Percentiles rank a stretch among this genome's conserved stretches.
Evolutionary conservation across 169 alveolate species (phyloP).

Genomic region (Condylostoma magnum): DNA sequence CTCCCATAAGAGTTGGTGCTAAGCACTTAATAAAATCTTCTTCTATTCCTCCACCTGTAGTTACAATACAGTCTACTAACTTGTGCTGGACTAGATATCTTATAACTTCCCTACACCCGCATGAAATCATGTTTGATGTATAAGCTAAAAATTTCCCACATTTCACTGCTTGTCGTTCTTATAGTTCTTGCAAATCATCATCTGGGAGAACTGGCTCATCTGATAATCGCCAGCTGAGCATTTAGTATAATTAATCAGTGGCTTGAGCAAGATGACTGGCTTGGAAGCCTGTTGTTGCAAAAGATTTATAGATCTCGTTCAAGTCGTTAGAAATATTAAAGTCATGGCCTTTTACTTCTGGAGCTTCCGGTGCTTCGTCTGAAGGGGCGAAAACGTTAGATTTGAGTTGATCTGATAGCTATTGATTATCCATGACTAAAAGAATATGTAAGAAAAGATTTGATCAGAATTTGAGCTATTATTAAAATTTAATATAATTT

Average conservation of each 20-base stretch:
- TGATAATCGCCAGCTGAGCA: slow-evolving; percentile 84
- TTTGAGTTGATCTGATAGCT: background rate
- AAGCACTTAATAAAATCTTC: slow-evolving; percentile 98
- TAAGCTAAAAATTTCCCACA: slow-evolving; percentile 96
- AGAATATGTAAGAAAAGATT: no score
- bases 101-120: slow-evolving; percentile 96
- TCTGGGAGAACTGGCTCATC: slow-evolving; percentile 75
- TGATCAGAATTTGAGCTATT: no score
- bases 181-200: slow-evolving; percentile 56
- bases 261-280: slow-evolving; percentile 83
- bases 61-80: slow-evolving; percentile 92
- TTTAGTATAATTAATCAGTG: slow-evolving; percentile 68
- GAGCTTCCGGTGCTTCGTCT: slow-evolving; percentile 28
- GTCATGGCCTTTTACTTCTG: slow-evolving; percentile 76
- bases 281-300: slow-evolving; percentile 74
- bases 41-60: slow-evolving; percentile 99
- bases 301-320: slow-evolving; percentile 58
- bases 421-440: no score
- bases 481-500: no score
- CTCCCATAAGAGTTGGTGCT: slow-evolving; percentile 92
- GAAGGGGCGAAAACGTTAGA: background rate
- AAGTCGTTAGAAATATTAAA: slow-evolving; percentile 75
- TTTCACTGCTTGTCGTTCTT: slow-evolving; percentile 77
- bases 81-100: slow-evolving; percentile 92
- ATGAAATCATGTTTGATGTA: slow-evolving; percentile 96